Base-by-base conservation (phyloP, 495 filamentous ascomycete genomes). In the Pyronema domesticum region DNA sequence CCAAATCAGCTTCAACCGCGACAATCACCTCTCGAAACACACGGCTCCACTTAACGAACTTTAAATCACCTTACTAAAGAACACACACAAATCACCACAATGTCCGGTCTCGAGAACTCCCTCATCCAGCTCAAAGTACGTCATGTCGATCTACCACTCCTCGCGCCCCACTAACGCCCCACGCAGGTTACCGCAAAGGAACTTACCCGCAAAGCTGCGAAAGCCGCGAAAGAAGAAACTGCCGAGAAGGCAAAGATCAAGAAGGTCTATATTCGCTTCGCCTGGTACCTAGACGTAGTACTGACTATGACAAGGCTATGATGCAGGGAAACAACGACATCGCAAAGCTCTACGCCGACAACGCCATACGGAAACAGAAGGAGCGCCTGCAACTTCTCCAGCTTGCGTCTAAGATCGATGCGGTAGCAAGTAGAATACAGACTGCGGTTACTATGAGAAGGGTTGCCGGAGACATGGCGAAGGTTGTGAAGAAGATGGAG, bases 171-270 rank as follows among this genome's bases (percentile, higher is more conserved):
- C 58, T 56, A 48, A 14, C 55, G 17, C 52, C 46, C 46, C 43
- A 3, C 13, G 52, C 63, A 88, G 82, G 87, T 89, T 72, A 87
- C 86, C 55, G 80, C 85, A 18, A 89, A 89, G 67, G 81, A 86
- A 68, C 76, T 86, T 52, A 85, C 85, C 54, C 73, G 85, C 57
- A 84, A 89, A 71, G 80, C 85, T 9, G 76, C 76, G 55, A 88
- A 86, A 67, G 85, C 85, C 14, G 77, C 79, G 52, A 88, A 88
- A 68, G 85, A 89, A 67, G 85, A 88, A 67, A 81, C 78, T 55
- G 72, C 79, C 23, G 78, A 89, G 67, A 86, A 86, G 72, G 78
- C 81, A 63, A 86, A 89, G 68, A 75, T 89, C 61, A 86, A 89
- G 67, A 86, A 83, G 70, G 81, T 82, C 57, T 49, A 65, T 44